Conservation (phyloP, 2,329 filamentous ascomycete genomes). For the Alternaria novae-zelandiae region DNA sequence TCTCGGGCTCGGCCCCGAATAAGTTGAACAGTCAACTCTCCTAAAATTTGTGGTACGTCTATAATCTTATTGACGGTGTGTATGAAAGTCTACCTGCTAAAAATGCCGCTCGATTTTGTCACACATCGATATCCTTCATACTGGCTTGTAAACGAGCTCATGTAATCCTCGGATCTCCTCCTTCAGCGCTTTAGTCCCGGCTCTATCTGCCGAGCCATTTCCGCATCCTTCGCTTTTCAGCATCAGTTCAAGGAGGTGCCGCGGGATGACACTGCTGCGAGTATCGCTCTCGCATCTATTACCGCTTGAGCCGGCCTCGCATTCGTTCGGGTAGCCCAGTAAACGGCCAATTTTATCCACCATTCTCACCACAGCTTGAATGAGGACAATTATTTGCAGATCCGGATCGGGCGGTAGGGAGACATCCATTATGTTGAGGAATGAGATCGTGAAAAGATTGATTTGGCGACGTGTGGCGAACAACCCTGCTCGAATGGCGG, state of each 20-base stretch:
- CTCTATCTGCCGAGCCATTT: background rate
- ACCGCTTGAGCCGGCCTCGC: background rate
- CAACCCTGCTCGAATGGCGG: background rate
- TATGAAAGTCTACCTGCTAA: background rate
- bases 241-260: background rate
- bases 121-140: background rate
- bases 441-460: background rate
- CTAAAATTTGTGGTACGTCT: too few relatives aligned
- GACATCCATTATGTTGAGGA: background rate
- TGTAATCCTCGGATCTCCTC: background rate
- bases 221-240: background rate
- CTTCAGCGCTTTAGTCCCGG: background rate
- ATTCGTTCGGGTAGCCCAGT: background rate
- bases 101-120: background rate
- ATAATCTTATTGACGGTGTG: background rate
- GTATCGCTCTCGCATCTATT: background rate
- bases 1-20: too few relatives aligned
- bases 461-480: background rate
- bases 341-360: background rate
- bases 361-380: background rate
- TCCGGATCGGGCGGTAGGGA: background rate
- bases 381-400: background rate
- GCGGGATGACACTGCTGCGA: background rate
- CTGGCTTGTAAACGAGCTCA: background rate
- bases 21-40: too few relatives aligned